Evolutionary conservation across 805 yeast genomes (phyloP).

Genomic region (Yarrowia sp.): DNA sequence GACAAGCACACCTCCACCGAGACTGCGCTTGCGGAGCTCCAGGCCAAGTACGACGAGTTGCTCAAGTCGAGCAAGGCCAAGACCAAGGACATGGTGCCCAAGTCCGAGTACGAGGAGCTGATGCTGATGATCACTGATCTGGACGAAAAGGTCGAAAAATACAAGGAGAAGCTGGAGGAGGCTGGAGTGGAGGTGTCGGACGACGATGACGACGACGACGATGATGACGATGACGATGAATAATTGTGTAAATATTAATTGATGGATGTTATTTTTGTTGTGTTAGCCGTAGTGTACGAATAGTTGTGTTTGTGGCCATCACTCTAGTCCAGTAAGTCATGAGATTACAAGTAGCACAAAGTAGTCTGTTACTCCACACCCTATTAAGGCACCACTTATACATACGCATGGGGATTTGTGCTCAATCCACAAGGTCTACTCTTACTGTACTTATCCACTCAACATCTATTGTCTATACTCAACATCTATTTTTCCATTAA

Average conservation of each 20-base stretch:
- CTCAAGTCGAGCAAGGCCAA: constrained; percentile 20
- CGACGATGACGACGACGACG: constrained; percentile 66
- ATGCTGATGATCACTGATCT: constrained; percentile 73
- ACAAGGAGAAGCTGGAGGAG: constrained; percentile 51
- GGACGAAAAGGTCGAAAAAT: constrained; percentile 62
- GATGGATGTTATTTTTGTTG: background rate
- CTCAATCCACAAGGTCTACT: too few species aligned
- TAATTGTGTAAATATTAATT: background rate
- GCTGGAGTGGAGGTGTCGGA: constrained; percentile 68
- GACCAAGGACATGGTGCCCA: constrained; percentile 43
- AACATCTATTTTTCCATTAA: background rate
- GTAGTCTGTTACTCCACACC: too few species aligned
- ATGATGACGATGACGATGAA: constrained; percentile 51
- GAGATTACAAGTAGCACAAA: too few species aligned
- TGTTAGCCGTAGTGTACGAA: too few species aligned
- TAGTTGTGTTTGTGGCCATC: too few species aligned
- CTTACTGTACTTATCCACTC: too few species aligned
- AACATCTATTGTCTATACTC: too few species aligned
- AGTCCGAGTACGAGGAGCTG: constrained; percentile 65
- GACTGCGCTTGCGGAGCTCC: background rate
- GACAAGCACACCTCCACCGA: background rate
- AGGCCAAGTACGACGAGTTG: background rate
- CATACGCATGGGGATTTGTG: too few species aligned
- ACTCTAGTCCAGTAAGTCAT: too few species aligned
- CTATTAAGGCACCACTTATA: too few species aligned